Base-by-base conservation (phyloP, 345 rosid species). In the Eucalyptus cloeziana region DNA sequence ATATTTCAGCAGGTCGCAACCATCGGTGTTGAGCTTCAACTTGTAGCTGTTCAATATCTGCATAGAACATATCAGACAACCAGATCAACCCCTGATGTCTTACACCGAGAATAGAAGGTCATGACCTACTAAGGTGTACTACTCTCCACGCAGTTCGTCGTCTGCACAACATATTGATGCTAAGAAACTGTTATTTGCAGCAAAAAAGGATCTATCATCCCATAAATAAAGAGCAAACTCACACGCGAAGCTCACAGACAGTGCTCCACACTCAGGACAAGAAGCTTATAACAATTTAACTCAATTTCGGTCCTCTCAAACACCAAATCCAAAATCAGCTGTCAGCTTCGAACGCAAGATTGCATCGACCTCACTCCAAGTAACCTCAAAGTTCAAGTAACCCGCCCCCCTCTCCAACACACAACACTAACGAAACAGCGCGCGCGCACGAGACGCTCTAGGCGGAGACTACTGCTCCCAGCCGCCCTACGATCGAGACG, bases 1-100 rank as follows among this genome's bases (percentile, higher is more conserved):
- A 96, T 88, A 97, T 97, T 94, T 97, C 99, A 87, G 98, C 94
- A 91, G 99, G 99, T 60, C 98, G 95, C 90, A 97, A 90, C 99
- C 99, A 97, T 90, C 99, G 94, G 88, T 95, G 95, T 87, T 95
- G 99, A 12, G 99, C 99, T 94, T 95, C 98, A 83, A 89, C 60
- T 89, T 91, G 90, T 76, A 93, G 87, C 54, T 93, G 94, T 51
- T 93, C 89, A 86, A 92, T 89, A 89, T 92, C 95, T 93, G 88
- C 51, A 58, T 31, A 62, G 71, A 13, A 89, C 50, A 62, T 47
- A 89, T 86, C 14, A n/a, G 54, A 85, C 43, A 54, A 86, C 40
- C 62, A 86, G 87, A 51, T 30, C 44, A 64, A 71, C 37, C 85
- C 37, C 30, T 51, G 22, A 22, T 17, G 24, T 71, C 44, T 40